Percentiles rank a stretch among this genome's conserved stretches.
Evolutionary conservation across 805 yeast species (phyloP).

Genomic region (Yarrowia bubula): DNA sequence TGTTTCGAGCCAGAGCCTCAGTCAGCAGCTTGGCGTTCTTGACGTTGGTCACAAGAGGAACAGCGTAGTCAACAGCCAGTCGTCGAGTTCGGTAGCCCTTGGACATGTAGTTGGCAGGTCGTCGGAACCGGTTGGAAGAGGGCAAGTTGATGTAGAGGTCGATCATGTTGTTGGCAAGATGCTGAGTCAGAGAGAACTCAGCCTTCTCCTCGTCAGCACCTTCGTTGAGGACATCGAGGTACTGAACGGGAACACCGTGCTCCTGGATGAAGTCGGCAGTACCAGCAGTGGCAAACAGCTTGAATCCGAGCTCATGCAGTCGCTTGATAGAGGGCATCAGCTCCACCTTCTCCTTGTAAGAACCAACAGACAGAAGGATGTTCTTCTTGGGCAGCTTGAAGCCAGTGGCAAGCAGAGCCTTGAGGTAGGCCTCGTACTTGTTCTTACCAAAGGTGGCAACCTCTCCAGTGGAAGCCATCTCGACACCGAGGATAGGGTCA

Average conservation of each 20-base stretch:
- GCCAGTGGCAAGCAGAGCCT: slow-evolving; percentile 92
- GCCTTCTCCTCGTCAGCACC: slow-evolving; percentile 74
- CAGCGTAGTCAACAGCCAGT: slow-evolving; percentile 98
- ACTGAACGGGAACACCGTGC: slow-evolving; percentile 90
- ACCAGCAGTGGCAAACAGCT: slow-evolving; percentile 96
- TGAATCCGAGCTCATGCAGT: slow-evolving; percentile 79
- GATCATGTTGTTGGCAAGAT: slow-evolving; percentile 92
- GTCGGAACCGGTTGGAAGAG: slow-evolving; percentile 92
- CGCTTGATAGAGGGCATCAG: slow-evolving; percentile 82
- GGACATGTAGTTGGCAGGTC: slow-evolving; percentile 97
- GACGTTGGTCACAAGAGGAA: slow-evolving; percentile 96
- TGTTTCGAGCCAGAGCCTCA: slow-evolving; percentile 79
- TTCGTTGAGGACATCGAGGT: slow-evolving; percentile 79
- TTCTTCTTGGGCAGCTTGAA: slow-evolving; percentile 94
- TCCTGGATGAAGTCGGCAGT: slow-evolving; percentile 98
- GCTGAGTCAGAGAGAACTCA: slow-evolving; percentile 94
- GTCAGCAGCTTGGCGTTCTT: slow-evolving; percentile 93
- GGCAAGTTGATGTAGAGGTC: slow-evolving; percentile 96
- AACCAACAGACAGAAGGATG: slow-evolving; percentile 90
- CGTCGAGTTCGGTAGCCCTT: slow-evolving; percentile 98
- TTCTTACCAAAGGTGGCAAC: slow-evolving; percentile 96
- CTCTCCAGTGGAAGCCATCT: slow-evolving; percentile 99
- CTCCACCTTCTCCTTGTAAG: slow-evolving; percentile 93
- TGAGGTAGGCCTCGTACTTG: slow-evolving; percentile 95
- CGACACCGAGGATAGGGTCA: slow-evolving; percentile 96